Percentiles rank a stretch among this genome's conserved stretches.
Conservation (phyloP, 2,329 filamentous ascomycete species). For the Neoarthrinium moseri region DNA sequence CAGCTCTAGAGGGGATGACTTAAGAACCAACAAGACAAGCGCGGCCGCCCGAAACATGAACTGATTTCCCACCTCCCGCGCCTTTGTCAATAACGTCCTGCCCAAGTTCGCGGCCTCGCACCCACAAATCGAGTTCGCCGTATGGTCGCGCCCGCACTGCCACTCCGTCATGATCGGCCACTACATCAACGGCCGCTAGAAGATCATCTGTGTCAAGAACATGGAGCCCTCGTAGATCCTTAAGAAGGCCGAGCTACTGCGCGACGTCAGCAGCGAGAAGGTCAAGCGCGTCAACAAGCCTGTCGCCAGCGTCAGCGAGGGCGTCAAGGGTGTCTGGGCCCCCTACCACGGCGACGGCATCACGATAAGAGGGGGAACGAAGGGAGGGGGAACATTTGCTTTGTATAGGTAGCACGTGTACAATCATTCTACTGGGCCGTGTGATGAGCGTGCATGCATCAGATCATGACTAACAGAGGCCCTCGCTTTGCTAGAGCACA, state of each 20-base stretch:
- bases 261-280: conserved; percentile 75
- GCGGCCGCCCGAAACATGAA: too few relatives aligned
- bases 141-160: conserved; percentile 85
- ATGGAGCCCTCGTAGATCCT: conserved; percentile 77
- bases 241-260: conserved; percentile 72
- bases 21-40: conserved; percentile 61
- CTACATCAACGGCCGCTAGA: conserved; percentile 87
- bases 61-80: too few relatives aligned
- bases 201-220: conserved; percentile 86
- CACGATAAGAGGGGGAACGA: conserved; percentile 20
- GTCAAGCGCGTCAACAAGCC: conserved; percentile 62
- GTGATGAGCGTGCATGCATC: neutral
- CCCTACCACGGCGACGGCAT: conserved; percentile 64
- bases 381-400: conserved; percentile 10
- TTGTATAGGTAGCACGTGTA: conserved; percentile 8
- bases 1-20: conserved; percentile 92
- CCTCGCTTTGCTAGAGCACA: too few relatives aligned
- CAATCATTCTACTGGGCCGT: neutral
- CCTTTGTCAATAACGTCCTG: conserved; percentile 78
- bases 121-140: conserved; percentile 85
- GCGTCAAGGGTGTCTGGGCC: conserved; percentile 70
- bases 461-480: too few relatives aligned
- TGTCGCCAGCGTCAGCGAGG: conserved; percentile 61
- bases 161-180: conserved; percentile 78
- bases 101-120: conserved; percentile 76